Evolutionary conservation across 768 basidiomycete species (phyloP).

Genomic region (Agaricus subrufescens): DNA sequence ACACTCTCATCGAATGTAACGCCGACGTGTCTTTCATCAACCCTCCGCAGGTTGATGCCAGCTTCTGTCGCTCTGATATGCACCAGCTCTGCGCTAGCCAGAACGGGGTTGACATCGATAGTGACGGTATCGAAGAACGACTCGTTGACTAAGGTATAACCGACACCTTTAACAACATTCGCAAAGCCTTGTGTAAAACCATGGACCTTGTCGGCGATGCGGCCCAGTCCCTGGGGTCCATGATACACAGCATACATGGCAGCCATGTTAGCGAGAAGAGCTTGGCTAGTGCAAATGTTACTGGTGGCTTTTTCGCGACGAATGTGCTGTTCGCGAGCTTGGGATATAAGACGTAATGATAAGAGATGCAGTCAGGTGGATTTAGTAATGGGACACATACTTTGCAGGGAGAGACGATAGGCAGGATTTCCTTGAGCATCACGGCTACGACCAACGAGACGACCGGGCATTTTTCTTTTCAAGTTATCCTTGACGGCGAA

Average conservation of each 20-base stretch:
- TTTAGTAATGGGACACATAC: slow-evolving; percentile 40
- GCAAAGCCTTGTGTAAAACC: slow-evolving; percentile 77
- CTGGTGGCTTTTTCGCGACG: slow-evolving; percentile 97
- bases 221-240: slow-evolving; percentile 78
- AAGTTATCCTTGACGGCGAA: slow-evolving; percentile 90
- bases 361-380: background rate
- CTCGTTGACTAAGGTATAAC: slow-evolving; percentile 68
- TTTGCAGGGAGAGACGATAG: slow-evolving; percentile 91
- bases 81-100: slow-evolving; percentile 52
- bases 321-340: slow-evolving; percentile 95
- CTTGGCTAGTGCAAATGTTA: slow-evolving; percentile 98
- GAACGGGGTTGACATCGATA: slow-evolving; percentile 62
- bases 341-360: background rate
- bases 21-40: slow-evolving; percentile 75
- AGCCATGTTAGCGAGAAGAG: slow-evolving; percentile 97
- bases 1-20: slow-evolving; percentile 93
- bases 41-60: slow-evolving; percentile 78
- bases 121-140: slow-evolving; percentile 91
- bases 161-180: slow-evolving; percentile 59
- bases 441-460: slow-evolving; percentile 86
- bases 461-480: slow-evolving; percentile 98
- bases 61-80: slow-evolving; percentile 60
- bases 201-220: slow-evolving; percentile 91
- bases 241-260: slow-evolving; percentile 99
- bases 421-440: slow-evolving; percentile 83